Evolutionary conservation across 345 rosid species (phyloP).

Genomic region (Salix dunnii): DNA sequence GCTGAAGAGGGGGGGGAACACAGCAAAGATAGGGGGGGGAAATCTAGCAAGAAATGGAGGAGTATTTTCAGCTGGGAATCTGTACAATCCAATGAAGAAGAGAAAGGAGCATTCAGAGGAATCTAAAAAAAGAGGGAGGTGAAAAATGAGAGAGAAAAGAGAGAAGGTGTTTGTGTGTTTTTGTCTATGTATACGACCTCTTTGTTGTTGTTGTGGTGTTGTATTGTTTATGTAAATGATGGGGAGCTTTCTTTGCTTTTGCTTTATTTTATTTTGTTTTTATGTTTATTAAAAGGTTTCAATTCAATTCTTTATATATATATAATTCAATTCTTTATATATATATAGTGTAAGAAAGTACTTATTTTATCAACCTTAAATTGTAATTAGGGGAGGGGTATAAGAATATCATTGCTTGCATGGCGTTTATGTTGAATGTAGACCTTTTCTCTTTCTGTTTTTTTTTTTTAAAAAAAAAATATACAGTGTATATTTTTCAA

Average conservation of each 20-base stretch:
- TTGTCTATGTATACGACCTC: slow-evolving; percentile 12
- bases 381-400: not conserved
- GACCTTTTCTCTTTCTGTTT: slow-evolving; percentile 45
- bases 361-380: not conserved
- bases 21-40: slow-evolving; percentile 11
- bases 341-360: not conserved
- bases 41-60: slow-evolving; percentile 18
- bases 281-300: not conserved
- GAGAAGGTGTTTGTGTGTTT: not conserved
- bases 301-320: not conserved
- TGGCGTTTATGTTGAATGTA: slow-evolving; percentile 37
- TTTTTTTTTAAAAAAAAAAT: not conserved
- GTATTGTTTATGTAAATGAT: slow-evolving; percentile 30
- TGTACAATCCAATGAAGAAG: slow-evolving; percentile 56
- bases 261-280: slow-evolving; percentile 2
- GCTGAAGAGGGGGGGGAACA: slow-evolving; percentile 12
- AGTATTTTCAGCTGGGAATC: slow-evolving; percentile 49
- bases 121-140: slow-evolving; percentile 48
- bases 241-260: slow-evolving; percentile 22
- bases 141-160: slow-evolving; percentile 27
- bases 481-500: not conserved
- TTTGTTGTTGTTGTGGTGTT: slow-evolving; percentile 12
- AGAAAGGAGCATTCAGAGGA: slow-evolving; percentile 47
- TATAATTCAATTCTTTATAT: not conserved
- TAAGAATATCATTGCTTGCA: slow-evolving; percentile 35